Conservation (phyloP, 2,329 filamentous ascomycete species). For the Calonectria hongkongensis region DNA sequence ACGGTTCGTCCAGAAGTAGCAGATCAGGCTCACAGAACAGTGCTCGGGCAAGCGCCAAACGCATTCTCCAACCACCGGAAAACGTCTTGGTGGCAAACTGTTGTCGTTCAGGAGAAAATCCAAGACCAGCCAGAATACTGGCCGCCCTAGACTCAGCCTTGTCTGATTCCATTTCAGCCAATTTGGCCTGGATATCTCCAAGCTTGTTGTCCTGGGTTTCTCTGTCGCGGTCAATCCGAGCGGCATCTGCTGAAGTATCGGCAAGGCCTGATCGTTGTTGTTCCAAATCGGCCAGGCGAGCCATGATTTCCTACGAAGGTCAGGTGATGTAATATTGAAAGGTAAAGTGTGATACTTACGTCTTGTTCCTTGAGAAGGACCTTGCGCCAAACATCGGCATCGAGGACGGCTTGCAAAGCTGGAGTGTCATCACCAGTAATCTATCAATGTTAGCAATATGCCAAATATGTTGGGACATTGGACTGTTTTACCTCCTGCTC, state of each 20-base stretch:
- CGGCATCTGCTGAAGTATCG: conserved; percentile 93
- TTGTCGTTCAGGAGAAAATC: conserved; percentile 95
- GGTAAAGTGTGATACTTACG: conserved; percentile 67
- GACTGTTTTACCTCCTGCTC: conserved; percentile 89
- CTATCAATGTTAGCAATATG: conserved; percentile 64
- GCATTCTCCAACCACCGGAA: conserved; percentile 99
- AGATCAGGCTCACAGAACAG: conserved; percentile 99
- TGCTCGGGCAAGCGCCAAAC: conserved; percentile 93
- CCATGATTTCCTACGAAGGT: conserved; percentile 80
- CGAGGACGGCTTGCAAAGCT: conserved; percentile 94
- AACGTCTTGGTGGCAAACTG: conserved; percentile 97
- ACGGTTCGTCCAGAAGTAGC: conserved; percentile 97
- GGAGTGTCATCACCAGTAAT: conserved; percentile 97
- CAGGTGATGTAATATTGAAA: conserved; percentile 42
- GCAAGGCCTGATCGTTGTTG: conserved; percentile 85
- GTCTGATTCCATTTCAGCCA: conserved; percentile 99
- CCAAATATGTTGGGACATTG: not conserved
- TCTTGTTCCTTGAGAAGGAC: conserved; percentile 92
- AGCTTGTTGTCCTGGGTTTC: conserved; percentile 94
- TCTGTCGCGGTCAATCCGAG: conserved; percentile 87
- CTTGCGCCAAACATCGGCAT: conserved; percentile 99
- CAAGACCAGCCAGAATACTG: conserved; percentile 96
- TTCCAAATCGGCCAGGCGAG: conserved; percentile 86
- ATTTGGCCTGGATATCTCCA: conserved; percentile 91
- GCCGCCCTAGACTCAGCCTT: conserved; percentile 97